Evolutionary conservation across 148 eudicot genomes (phyloP).

Genomic region (Limonium bicolor): DNA sequence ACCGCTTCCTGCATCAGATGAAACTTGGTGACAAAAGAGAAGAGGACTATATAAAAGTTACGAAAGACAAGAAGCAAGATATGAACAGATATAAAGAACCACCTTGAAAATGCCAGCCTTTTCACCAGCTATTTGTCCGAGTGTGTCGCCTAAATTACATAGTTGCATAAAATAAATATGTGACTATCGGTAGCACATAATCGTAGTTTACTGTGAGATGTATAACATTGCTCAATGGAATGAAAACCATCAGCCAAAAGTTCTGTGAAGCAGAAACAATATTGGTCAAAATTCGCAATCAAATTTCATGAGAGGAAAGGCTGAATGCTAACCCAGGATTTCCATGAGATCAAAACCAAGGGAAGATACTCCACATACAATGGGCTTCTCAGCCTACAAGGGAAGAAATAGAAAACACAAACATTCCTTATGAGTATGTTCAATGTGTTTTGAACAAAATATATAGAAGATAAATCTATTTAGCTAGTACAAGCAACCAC

Average conservation of each 20-base stretch:
- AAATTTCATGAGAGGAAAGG: conserved; percentile 1
- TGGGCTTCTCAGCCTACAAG: conserved; percentile 81
- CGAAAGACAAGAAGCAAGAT: background rate
- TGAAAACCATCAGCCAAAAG: too few species aligned
- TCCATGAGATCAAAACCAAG: conserved; percentile 99
- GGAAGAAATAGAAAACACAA: too few species aligned
- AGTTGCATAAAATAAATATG: too few species aligned
- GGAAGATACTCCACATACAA: conserved; percentile 92
- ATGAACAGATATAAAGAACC: background rate
- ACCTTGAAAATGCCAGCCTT: conserved; percentile 98
- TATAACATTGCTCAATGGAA: too few species aligned
- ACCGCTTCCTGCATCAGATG: conserved; percentile 41
- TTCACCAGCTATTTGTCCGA: conserved; percentile 89
- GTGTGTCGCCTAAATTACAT: conserved; percentile 78
- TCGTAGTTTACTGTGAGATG: too few species aligned
- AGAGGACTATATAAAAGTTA: background rate
- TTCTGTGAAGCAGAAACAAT: too few species aligned
- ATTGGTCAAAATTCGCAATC: background rate
- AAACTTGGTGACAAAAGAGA: background rate
- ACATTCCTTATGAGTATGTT: too few species aligned
- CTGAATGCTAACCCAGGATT: conserved; percentile 78
- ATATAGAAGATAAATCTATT: too few species aligned
- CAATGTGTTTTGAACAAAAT: too few species aligned
- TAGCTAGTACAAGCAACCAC: conserved; percentile 30
- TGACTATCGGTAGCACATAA: too few species aligned